Evolutionary conservation across 2,329 filamentous ascomycete species (phyloP).

Genomic region (Neopestalotiopsis sp.): DNA sequence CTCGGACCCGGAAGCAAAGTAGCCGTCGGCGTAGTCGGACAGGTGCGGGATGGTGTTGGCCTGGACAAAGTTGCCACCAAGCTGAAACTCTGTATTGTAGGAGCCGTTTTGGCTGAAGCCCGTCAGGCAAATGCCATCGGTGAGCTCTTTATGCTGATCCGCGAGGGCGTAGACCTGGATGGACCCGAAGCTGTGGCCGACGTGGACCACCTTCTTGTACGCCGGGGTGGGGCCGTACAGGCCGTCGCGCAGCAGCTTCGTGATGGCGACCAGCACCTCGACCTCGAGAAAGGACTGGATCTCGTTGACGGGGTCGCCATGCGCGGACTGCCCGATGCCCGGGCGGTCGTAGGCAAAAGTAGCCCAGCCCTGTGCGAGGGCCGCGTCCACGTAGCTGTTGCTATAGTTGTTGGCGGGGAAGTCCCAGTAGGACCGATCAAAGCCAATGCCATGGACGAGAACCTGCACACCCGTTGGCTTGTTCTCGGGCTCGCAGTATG

Average conservation of each 20-base stretch:
- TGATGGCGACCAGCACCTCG: slow-evolving; percentile 61
- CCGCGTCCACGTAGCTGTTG: slow-evolving; percentile 66
- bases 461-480: slow-evolving; percentile 45
- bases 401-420: slow-evolving; percentile 60
- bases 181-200: slow-evolving; percentile 70
- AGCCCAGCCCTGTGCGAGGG: slow-evolving; percentile 31
- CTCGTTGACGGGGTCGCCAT: slow-evolving; percentile 53
- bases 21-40: slow-evolving; percentile 50
- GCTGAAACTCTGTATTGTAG: slow-evolving; percentile 49
- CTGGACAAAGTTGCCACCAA: slow-evolving; percentile 53
- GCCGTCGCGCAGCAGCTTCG: slow-evolving; percentile 52
- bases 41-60: slow-evolving; percentile 41
- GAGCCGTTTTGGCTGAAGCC: slow-evolving; percentile 58
- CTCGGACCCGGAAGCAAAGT: slow-evolving; percentile 52
- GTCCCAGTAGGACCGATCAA: slow-evolving; percentile 68
- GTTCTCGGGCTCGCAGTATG: slow-evolving; percentile 64
- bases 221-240: slow-evolving; percentile 43
- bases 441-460: slow-evolving; percentile 60
- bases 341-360: slow-evolving; percentile 17
- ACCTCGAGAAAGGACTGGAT: slow-evolving; percentile 65
- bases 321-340: slow-evolving; percentile 15
- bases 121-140: slow-evolving; percentile 63
- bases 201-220: slow-evolving; percentile 57
- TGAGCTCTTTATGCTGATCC: slow-evolving; percentile 53
- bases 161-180: slow-evolving; percentile 62